These are phyloP conservation scores for Cucumis melo DNA, from an alignment of 306 rosid species.

Conservation along the genomic window DNA sequence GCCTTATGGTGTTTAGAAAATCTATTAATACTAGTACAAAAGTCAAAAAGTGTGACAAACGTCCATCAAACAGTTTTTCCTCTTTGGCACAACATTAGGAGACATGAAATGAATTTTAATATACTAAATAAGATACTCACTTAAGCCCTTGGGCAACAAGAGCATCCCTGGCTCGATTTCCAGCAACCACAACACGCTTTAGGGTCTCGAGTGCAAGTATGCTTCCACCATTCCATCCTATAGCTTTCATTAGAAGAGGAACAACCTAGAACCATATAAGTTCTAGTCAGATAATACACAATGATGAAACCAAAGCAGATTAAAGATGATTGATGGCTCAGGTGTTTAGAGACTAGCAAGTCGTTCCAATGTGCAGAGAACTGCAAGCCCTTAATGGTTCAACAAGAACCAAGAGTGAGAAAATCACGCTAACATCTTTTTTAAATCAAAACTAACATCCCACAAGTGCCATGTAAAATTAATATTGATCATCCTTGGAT, in stretches of 20 bases:
- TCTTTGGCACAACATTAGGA: neutral
- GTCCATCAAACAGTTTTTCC: neutral
- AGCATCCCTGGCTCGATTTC: conserved; percentile 99
- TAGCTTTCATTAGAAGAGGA: conserved; percentile 95
- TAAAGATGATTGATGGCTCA: neutral
- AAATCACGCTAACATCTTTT: neutral
- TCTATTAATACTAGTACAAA: neutral
- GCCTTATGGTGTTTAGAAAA: neutral
- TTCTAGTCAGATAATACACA: neutral
- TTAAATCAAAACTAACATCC: neutral
- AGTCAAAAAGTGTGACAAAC: neutral
- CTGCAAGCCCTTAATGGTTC: neutral
- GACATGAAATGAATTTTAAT: neutral
- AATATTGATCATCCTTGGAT: neutral
- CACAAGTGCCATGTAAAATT: neutral
- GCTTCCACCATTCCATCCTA: conserved; percentile 99
- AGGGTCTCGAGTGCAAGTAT: conserved; percentile 95
- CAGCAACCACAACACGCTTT: conserved; percentile 98
- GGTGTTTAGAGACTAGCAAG: neutral
- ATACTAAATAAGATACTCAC: conserved; percentile 35
- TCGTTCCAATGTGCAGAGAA: neutral
- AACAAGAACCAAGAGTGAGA: neutral
- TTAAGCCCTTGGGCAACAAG: conserved; percentile 99
- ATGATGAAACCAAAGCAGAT: neutral
- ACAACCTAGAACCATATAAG: conserved; percentile 55